Base-by-base conservation (phyloP, 2,329 filamentous ascomycete genomes). In the Drechslerella coelobrocha region DNA sequence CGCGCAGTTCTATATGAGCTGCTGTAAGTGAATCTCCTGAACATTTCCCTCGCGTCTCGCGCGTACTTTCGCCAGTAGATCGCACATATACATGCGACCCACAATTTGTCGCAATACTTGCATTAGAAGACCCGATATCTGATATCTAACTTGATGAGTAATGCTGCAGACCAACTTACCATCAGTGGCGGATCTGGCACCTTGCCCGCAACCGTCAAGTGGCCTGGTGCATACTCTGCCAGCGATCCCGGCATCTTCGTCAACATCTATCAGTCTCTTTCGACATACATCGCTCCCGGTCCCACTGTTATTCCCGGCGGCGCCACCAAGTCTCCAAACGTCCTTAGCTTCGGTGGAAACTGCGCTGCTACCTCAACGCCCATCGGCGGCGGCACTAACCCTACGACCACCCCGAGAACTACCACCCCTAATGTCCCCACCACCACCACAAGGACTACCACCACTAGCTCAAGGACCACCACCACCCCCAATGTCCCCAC, bases 241-340 rank as follows among this genome's bases (percentile, higher is more conserved):
- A 78, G 74, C 52, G 80, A 83, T 75, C 79, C 82, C 0, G 80
- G 80, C 47, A 82, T 82, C 75, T 80, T 78, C 2, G 78, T 77
- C 73, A 82, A 82, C 75, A 83, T 83, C 72, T 81, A 83, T 76
- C 75, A 78, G 7, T 76, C 78, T 10, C 27, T 72, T 19, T 66
- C 68, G 2, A 71, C 66, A 31, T 71, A 71, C 19, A 60, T 71
- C 24, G 66, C 85, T 4, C 82, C 87, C 43, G 74, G 87, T 8
- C 80, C 86, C 48, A 84, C 85, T 9, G 84, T 88, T 73, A 86
- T 87, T 74, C 84, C 87, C 21, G 84, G 87, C 73, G 85, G 83
- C 1, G 84, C 84, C 66, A 86, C 83, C 77, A 77, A 81, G 48
- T 71, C 66, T 54, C 66, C 66, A 19, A 71, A 71, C 9, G 66